These are phyloP conservation scores for Fomitopsis pulvina DNA, from an alignment of 768 basidiomycete species.

Conservation along the genomic window DNA sequence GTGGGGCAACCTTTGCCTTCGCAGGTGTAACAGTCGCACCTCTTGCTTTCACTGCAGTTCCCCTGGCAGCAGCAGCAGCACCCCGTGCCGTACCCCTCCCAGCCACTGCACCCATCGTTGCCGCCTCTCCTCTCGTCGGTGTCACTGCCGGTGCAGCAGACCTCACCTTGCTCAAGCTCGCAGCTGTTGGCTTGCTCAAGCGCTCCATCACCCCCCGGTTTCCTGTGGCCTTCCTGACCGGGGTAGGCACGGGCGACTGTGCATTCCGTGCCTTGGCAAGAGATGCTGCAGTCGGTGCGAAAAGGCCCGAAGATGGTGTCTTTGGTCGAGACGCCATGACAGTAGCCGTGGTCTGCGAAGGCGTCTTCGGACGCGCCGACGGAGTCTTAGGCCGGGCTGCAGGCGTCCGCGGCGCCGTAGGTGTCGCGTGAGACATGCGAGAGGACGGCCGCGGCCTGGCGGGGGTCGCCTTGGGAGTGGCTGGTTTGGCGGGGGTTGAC, in stretches of 20 bases:
- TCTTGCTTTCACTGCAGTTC: conserved; percentile 8
- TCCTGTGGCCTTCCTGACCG: conserved; percentile 48
- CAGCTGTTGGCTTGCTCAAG: conserved; percentile 78
- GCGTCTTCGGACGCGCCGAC: conserved; percentile 11
- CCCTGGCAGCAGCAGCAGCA: conserved; percentile 5
- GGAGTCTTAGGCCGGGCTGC: conserved; percentile 25
- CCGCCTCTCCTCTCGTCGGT: conserved; percentile 15
- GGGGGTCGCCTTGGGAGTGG: conserved; percentile 16
- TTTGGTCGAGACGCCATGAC: background rate
- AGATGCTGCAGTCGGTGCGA: conserved; percentile 80
- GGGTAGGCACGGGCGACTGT: conserved; percentile 36
- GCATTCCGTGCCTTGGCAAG: conserved; percentile 63
- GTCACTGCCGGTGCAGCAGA: conserved; percentile 9
- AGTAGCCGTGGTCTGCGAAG: conserved; percentile 7
- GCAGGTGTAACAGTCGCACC: conserved; percentile 10
- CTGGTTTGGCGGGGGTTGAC: conserved; percentile 12
- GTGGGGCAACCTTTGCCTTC: background rate
- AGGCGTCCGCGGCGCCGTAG: too few species aligned
- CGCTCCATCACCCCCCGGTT: conserved; percentile 54
- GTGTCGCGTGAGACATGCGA: conserved; percentile 28
- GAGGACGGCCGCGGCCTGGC: conserved; percentile 27
- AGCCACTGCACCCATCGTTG: conserved; percentile 24
- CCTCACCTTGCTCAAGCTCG: conserved; percentile 60
- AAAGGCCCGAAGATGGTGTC: conserved; percentile 49
- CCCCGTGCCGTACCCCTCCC: conserved; percentile 4